A percentile compares a stretch with the other conserved stretches of the same genome.
These are phyloP conservation scores for Nicotiana rustica DNA, from an alignment of 305 asterid genomes.

Conservation along the genomic window DNA sequence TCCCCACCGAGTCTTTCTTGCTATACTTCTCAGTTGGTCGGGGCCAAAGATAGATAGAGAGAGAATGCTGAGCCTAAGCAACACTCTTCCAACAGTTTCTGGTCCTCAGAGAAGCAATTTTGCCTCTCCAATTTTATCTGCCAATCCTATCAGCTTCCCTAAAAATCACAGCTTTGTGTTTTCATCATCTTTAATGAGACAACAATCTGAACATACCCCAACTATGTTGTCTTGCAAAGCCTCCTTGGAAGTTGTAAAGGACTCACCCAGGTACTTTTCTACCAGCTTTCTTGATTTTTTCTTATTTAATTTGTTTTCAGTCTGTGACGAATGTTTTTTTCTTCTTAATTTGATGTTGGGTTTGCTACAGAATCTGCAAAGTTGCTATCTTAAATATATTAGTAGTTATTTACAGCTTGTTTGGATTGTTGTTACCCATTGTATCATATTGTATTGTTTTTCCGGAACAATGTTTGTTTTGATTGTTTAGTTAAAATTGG, in stretches of 20 bases:
- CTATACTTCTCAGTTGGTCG: neutral
- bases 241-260: constrained; percentile 49
- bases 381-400: neutral
- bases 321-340: neutral
- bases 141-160: neutral
- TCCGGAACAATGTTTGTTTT: no score
- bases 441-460: no score
- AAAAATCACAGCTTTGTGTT: neutral
- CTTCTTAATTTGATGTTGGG: neutral
- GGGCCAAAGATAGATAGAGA: neutral
- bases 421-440: no score
- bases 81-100: constrained; percentile 2
- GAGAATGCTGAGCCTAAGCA: constrained; percentile 35
- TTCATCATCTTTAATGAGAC: neutral
- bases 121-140: neutral
- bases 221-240: constrained; percentile 41
- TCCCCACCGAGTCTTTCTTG: no score
- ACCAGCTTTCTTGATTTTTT: neutral
- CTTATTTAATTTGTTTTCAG: neutral
- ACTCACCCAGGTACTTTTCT: constrained; percentile 43
- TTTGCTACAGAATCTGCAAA: neutral
- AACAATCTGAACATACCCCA: neutral
- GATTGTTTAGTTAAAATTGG: no score
- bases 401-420: no score
- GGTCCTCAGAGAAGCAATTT: neutral